These are phyloP conservation scores for Geranium brycei DNA, from an alignment of 345 rosid species.

Conservation along the genomic window DNA sequence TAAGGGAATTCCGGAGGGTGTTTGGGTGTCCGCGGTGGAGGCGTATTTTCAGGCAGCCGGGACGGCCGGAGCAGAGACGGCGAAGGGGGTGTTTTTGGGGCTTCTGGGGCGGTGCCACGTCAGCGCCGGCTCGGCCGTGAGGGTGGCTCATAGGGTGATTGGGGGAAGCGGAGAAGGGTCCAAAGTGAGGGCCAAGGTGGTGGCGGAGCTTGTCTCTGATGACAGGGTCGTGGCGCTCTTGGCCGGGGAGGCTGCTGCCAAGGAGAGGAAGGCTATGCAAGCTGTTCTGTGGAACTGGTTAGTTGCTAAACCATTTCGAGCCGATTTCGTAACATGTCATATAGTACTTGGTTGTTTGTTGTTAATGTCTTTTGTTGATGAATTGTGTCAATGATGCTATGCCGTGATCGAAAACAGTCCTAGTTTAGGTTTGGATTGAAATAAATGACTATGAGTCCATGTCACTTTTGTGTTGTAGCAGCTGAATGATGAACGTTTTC, in stretches of 20 bases:
- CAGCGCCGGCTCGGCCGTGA: slow-evolving; percentile 70
- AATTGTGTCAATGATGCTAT: not conserved
- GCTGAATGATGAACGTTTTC: not conserved
- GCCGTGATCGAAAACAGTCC: not conserved
- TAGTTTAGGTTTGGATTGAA: too few species aligned
- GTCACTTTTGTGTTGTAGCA: not conserved
- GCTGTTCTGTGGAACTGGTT: slow-evolving; percentile 89
- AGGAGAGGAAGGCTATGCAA: slow-evolving; percentile 72
- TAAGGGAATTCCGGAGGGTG: slow-evolving; percentile 76
- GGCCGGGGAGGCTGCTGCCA: slow-evolving; percentile 32
- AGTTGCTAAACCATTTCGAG: slow-evolving; percentile 1
- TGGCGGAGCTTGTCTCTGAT: slow-evolving; percentile 65
- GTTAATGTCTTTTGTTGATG: not conserved
- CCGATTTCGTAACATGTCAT: not conserved
- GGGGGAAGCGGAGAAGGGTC: slow-evolving; percentile 47
- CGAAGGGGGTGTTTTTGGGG: slow-evolving; percentile 76
- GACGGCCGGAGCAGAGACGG: slow-evolving; percentile 84
- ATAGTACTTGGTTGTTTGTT: not conserved
- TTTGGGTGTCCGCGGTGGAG: slow-evolving; percentile 93
- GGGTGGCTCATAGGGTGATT: slow-evolving; percentile 55
- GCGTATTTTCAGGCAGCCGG: slow-evolving; percentile 79
- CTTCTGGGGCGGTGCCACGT: slow-evolving; percentile 74
- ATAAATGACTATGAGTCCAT: too few species aligned
- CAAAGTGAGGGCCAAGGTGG: slow-evolving; percentile 54
- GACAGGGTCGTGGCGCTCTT: slow-evolving; percentile 77